Conservation (phyloP, 495 filamentous ascomycete species). For the Melanomma pulvis-pyrius region DNA sequence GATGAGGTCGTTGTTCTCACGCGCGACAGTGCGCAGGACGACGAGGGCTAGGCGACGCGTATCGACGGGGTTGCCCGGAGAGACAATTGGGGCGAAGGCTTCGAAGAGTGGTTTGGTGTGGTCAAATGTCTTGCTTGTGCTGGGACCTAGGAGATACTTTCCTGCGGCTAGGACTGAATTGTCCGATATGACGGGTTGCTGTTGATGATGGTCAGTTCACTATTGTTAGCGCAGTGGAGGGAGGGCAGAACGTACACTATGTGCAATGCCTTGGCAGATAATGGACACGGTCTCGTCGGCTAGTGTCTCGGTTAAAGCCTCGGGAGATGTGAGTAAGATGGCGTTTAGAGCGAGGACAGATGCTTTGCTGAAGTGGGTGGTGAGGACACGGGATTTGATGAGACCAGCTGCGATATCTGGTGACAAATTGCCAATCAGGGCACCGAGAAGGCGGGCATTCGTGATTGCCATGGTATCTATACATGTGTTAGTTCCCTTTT, state of each 20-base stretch:
- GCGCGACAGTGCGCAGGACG: conserved; percentile 79
- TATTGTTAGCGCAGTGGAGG: background rate
- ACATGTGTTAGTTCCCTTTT: conserved; percentile 32
- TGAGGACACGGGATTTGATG: conserved; percentile 80
- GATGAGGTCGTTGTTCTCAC: conserved; percentile 72
- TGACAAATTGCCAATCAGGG: conserved; percentile 80
- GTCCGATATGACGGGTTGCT: conserved; percentile 75
- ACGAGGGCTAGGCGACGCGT: conserved; percentile 88
- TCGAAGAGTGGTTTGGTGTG: conserved; percentile 77
- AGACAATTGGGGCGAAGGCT: conserved; percentile 70
- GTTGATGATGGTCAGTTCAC: conserved; percentile 37
- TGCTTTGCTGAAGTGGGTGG: conserved; percentile 64
- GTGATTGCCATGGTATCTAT: conserved; percentile 75
- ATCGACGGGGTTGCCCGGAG: conserved; percentile 74
- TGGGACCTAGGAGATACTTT: conserved; percentile 79
- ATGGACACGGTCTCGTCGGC: conserved; percentile 69
- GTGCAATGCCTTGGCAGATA: conserved; percentile 78
- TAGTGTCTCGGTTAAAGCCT: conserved; percentile 64
- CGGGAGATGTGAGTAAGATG: conserved; percentile 76
- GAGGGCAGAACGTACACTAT: conserved; percentile 26
- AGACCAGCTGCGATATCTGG: conserved; percentile 64
- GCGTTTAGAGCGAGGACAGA: conserved; percentile 86
- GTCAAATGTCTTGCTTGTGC: conserved; percentile 62
- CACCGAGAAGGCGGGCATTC: conserved; percentile 84
- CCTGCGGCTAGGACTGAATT: conserved; percentile 93